Evolutionary conservation across 2,329 filamentous ascomycete species (phyloP).

Genomic region (Alternaria sp.): DNA sequence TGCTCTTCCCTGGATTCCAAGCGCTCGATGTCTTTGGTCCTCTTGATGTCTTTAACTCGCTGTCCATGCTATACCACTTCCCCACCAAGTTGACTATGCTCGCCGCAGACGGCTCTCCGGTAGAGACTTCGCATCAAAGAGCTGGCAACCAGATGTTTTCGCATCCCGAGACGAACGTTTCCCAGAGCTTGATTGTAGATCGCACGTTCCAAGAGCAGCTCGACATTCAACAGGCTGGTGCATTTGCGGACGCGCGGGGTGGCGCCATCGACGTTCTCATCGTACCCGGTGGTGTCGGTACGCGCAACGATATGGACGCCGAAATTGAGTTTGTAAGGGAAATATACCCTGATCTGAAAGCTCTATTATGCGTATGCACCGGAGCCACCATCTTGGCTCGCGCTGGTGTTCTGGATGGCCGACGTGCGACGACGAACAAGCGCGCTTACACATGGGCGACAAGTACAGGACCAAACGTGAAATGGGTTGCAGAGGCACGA

Average conservation of each 20-base stretch:
- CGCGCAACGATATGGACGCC: conserved; percentile 35
- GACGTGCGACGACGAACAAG: conserved; percentile 72
- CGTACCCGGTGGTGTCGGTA: conserved; percentile 69
- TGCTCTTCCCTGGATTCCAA: conserved; percentile 35
- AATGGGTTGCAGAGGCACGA: conserved; percentile 62
- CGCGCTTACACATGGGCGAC: conserved; percentile 53
- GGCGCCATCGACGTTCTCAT: conserved; percentile 64
- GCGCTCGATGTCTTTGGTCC: conserved; percentile 53
- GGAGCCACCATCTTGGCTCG: conserved; percentile 65
- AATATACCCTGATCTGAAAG: conserved; percentile 59
- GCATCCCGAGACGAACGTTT: conserved; percentile 27
- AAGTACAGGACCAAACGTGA: conserved; percentile 58
- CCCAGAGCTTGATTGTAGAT: conserved; percentile 27
- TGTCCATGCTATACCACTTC: conserved; percentile 36
- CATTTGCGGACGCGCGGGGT: conserved; percentile 6
- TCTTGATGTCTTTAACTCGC: conserved; percentile 54
- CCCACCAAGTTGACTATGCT: conserved; percentile 41
- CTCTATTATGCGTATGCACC: conserved; percentile 71
- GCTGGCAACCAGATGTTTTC: conserved; percentile 26
- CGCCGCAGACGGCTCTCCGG: conserved; percentile 30
- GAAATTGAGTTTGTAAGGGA: conserved; percentile 59
- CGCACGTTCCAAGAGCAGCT: conserved; percentile 28
- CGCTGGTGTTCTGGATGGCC: conserved; percentile 66
- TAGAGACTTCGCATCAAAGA: conserved; percentile 30
- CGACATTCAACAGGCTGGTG: conserved; percentile 18